A percentile compares a stretch with the other conserved stretches of the same genome.
Evolutionary conservation across 2,329 filamentous ascomycete genomes (phyloP).

Genomic region (Triangularia verruculosa): DNA sequence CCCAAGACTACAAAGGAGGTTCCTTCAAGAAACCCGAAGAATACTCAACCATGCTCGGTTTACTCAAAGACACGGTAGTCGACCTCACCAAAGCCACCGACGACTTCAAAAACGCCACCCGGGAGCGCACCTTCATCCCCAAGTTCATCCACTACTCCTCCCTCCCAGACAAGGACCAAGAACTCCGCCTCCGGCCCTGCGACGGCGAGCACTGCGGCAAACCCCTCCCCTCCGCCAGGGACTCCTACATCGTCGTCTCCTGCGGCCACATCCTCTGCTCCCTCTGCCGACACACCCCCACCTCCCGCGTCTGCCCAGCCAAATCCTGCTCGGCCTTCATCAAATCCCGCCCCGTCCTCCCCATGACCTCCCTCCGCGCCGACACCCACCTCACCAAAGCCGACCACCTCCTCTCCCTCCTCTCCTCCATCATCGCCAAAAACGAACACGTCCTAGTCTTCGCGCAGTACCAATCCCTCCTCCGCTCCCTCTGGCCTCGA

Average conservation of each 20-base stretch:
- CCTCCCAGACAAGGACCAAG: neutral
- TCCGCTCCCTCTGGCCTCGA: slow-evolving; percentile 26
- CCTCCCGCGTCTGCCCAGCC: slow-evolving; percentile 12
- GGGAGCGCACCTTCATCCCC: slow-evolving; percentile 13
- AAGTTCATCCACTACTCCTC: slow-evolving; percentile 4
- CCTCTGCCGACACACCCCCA: slow-evolving; percentile 14
- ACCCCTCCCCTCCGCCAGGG: neutral
- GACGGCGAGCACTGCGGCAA: slow-evolving; percentile 2
- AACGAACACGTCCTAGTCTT: slow-evolving; percentile 38
- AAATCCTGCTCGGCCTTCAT: slow-evolving; percentile 17
- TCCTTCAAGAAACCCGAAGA: neutral
- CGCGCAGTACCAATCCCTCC: slow-evolving; percentile 34
- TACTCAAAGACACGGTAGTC: slow-evolving; percentile 19
- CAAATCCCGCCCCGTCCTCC: slow-evolving; percentile 22
- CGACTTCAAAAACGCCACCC: slow-evolving; percentile 9
- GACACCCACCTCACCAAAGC: slow-evolving; percentile 21
- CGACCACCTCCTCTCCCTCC: slow-evolving; percentile 25
- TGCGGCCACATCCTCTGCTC: slow-evolving; percentile 31
- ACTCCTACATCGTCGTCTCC: slow-evolving; percentile 24
- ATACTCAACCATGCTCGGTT: neutral
- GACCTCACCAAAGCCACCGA: slow-evolving; percentile 16
- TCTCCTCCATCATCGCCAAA: slow-evolving; percentile 11
- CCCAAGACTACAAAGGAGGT: neutral
- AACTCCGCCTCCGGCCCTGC: neutral
- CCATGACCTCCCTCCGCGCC: slow-evolving; percentile 10